Base-by-base conservation (phyloP, 2,329 filamentous ascomycete species). In the Calonectria pseudoreteaudii region DNA sequence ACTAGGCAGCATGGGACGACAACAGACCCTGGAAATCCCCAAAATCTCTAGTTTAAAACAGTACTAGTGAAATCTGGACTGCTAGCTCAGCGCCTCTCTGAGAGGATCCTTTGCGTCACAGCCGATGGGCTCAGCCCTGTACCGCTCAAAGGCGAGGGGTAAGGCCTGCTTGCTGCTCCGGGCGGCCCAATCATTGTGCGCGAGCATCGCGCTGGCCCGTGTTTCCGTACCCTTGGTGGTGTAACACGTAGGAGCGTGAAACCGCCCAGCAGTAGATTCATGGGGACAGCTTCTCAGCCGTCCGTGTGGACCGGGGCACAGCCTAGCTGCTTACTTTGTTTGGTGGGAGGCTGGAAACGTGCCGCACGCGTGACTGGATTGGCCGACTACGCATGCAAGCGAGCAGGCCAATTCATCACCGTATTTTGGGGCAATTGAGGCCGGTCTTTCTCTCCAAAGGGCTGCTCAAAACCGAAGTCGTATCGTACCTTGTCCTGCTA, bases 281-380 rank as follows among this genome's bases (percentile, higher is more conserved):
- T 28, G 56, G 36, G 34, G 23, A 56, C 26, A 56, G 34, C 38
- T 41, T 38, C 56, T 62, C 56, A 62, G 56, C 56, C n/a, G 56
- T 38, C 34, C 31, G 34, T 41, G 56, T 62, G 56, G 56, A 62
- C 26, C 56, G 13, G 23, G 56, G 56, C 56, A 62, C 56, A 41
- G 56, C 56, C 56, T 62, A 62, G 56, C 23, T 62, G 36, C 56
- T 62, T 62, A 62, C 56, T 62, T 62, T 62, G 56, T 41, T 62
- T 62, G 56, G 34, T 38, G n/a, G 23, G 23, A 20, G 56, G 34
- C 14, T 18, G 23, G 56, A 62, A 62, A 41, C 56, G 34, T 20
- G 56, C 56, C 38, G 56, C 18, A 41, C 23, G 31, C n/a, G 14
- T 41, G 38, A 28, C n/a, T 23, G 36, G 38, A 62, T 23, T 28